phyloP scores from a whole-genome alignment of 1,284 basidiomycete genomes.

The Cutaneotrichosporon arboriforme region DNA sequence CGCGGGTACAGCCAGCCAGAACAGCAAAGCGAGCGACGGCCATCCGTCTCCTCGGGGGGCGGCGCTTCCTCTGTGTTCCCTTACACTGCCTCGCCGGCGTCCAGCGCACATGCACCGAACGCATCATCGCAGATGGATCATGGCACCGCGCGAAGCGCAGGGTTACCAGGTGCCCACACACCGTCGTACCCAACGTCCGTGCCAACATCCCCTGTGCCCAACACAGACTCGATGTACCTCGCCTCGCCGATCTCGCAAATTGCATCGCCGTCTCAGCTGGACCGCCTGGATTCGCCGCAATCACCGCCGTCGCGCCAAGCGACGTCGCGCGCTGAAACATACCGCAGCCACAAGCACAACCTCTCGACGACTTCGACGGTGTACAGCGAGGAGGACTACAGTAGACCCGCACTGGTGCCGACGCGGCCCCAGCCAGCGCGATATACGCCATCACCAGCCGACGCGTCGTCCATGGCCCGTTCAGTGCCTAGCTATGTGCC shows the following conservation, averaged over 20 bases:
- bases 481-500: slow-evolving; percentile 33
- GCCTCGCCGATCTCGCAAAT: too few species aligned
- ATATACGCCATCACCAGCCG: slow-evolving; percentile 24
- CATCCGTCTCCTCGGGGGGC: slow-evolving; percentile 4
- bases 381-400: slow-evolving; percentile 4
- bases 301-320: not conserved
- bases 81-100: slow-evolving; percentile 26
- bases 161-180: too few species aligned
- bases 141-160: too few species aligned
- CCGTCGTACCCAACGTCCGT: too few species aligned
- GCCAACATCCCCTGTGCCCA: too few species aligned
- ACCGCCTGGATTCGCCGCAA: too few species aligned
- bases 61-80: slow-evolving; percentile 26
- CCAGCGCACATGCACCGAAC: slow-evolving; percentile 6
- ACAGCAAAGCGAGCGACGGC: slow-evolving; percentile 1
- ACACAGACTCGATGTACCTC: too few species aligned
- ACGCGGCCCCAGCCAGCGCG: slow-evolving; percentile 30
- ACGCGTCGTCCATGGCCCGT: not conserved
- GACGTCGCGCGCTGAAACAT: not conserved
- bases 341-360: not conserved
- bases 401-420: slow-evolving; percentile 30
- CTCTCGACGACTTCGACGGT: slow-evolving; percentile 2
- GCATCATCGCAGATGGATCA: too few species aligned
- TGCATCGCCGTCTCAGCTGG: too few species aligned
- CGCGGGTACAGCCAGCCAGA: not conserved